Base-by-base conservation (phyloP, 1,284 basidiomycete genomes). In the Ganoderma multipileum region DNA sequence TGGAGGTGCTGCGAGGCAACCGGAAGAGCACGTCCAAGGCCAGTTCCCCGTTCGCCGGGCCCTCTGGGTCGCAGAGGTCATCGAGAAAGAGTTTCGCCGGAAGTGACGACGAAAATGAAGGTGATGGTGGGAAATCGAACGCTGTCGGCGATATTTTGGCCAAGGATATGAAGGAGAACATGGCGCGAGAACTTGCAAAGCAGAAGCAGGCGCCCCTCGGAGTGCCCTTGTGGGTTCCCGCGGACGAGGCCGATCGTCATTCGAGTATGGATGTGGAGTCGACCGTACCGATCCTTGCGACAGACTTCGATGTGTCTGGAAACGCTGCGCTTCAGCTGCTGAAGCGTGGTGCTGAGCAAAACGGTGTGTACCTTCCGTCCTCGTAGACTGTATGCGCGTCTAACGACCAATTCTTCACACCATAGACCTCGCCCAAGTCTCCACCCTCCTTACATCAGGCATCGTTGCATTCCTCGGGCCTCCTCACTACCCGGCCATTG, bases 71-170 rank as follows among this genome's bases (percentile, higher is more conserved):
- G 9, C 52, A 26, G 30, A 61, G 47, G 61, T 28, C 33, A 8
- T 62, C 33, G 26, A 9, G 26, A 41, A 28, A 59, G 20, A 39
- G 26, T 20, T 38, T 57, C 5, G 59, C 3, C 18, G 39, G 65
- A 0, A 66, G 50, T 38, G 64, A 61, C 33, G 63, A 68, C 26
- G 71, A 71, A 11, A 73, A 77, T 28, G 71, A 80, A 26, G 76
- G 81, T 18, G 47, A 50, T 26, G 76, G 81, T 18, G 4, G 26
- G 47, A 50, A 50, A 23, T 84, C 82, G 7, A 80, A 84, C 65
- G 81, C 79, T 11, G 81, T 87, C 20, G 77, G 76, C 58, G 79
- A 79, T 72, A 86, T 87, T 58, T 69, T 87, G 62, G 74, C 76
- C 63, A 76, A 74, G 5, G 81, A 87, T 73, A 76, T 78, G 52